These are phyloP conservation scores for Penicillium herquei DNA, from an alignment of 495 filamentous ascomycete species.

Conservation along the genomic window DNA sequence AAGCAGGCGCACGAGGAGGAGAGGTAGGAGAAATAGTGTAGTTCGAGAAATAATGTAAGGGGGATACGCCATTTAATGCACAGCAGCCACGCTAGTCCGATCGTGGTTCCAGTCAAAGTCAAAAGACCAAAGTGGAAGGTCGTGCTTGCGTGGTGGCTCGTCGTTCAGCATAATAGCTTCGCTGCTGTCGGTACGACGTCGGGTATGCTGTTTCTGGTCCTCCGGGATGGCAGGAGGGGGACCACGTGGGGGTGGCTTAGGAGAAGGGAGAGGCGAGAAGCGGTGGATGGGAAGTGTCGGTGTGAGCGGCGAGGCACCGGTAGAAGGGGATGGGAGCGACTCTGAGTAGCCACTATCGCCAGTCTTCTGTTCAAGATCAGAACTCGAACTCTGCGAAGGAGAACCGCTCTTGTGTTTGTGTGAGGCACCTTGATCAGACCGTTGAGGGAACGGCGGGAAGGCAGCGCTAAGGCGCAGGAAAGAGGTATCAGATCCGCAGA, in stretches of 20 bases:
- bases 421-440: constrained; percentile 29
- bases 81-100: constrained; percentile 30
- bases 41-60: too few species aligned
- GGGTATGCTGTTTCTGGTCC: constrained; percentile 38
- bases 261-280: constrained; percentile 41
- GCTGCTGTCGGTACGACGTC: constrained; percentile 47
- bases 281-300: constrained; percentile 46
- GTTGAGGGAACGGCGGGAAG: constrained; percentile 23
- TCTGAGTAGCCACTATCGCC: constrained; percentile 39
- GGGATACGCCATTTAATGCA: constrained; percentile 27
- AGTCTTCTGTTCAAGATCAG: constrained; percentile 40
- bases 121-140: constrained; percentile 43
- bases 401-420: constrained; percentile 29
- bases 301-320: constrained; percentile 42
- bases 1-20: neutral
- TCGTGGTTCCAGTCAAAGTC: constrained; percentile 42
- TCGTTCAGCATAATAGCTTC: constrained; percentile 38
- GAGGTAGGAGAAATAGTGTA: neutral
- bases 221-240: constrained; percentile 39
- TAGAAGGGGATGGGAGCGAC: constrained; percentile 39
- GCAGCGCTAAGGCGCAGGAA: constrained; percentile 45
- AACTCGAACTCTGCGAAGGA: constrained; percentile 29
- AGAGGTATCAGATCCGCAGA: constrained; percentile 40
- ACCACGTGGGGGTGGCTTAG: constrained; percentile 39
- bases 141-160: constrained; percentile 21